Evolutionary conservation across 164 flowering plant genomes (phyloP), one percentile per base, ranked within the genome.

Genomic region (Warburgia ugandensis): DNA sequence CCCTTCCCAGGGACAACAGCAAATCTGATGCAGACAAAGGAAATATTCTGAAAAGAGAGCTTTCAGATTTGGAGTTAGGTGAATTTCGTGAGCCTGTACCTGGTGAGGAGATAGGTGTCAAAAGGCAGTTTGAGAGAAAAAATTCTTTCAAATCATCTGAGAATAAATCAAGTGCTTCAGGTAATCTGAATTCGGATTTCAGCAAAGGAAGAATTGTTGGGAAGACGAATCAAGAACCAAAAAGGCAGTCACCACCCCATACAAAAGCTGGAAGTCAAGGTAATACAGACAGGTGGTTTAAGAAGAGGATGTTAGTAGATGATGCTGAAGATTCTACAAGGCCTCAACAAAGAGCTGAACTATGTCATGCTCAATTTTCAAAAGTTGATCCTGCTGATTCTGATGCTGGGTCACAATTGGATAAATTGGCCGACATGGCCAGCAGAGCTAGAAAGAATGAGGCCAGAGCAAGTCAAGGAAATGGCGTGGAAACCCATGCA

Each of bases 61-160:
- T 65, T 55, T 88, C 99, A 36, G 97, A 88, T 28, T 76, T 92
- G 77, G 99, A 92, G 75, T 67, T 84, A 62, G 99, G 99, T 52
- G 97, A 92, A 73, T 68, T 92, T 59, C 95, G 95, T 50, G 97
- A 91, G 50, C 73, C 84, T 29, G 29, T 68, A 33, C 66, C 68
- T 33, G 74, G 17, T 52, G 56, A 40, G 6, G 56, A 52, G 14
- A 19, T 8, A 30, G 51, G 22, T 3, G 20, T 22, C 21, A 48
- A 29, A 16, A 29, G 19, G 51, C 67, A 68, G 23, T 69, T 76
- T 59, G 91, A 84, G 46, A 74, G 79, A 56, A 68, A 72, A 70
- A 62, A 59, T 63, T 82, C 91, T n/a, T 84, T 83, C 41, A 80
- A 69, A 62, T 61, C 70, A 41, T 60, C 57, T n/a, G 82, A 73